A percentile compares a stretch with the other conserved stretches of the same genome.
These are phyloP conservation scores for Acanthamoeba royreba DNA, from an alignment of 208 protist species.

Conservation along the genomic window DNA sequence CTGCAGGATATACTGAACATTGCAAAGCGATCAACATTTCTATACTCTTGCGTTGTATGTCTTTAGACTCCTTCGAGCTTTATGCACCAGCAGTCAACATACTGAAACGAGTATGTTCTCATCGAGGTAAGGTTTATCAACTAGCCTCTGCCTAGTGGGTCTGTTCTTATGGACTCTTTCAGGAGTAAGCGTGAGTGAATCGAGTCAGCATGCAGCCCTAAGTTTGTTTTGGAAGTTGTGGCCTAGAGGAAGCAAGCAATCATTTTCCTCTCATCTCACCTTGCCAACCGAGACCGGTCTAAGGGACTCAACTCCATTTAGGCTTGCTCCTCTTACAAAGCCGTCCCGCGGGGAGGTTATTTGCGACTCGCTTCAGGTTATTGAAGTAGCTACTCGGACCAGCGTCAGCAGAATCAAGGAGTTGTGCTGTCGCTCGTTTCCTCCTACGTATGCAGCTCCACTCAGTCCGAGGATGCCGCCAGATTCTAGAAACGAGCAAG, in stretches of 20 bases:
- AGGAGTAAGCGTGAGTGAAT: neutral
- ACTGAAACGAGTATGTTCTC: neutral
- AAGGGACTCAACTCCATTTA: neutral
- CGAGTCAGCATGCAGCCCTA: neutral
- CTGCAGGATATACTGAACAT: no score
- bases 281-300: neutral
- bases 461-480: no score
- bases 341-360: neutral
- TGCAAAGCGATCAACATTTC: neutral
- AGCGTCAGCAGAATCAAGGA: neutral
- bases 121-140: neutral
- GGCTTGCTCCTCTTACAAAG: neutral
- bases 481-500: no score
- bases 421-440: neutral
- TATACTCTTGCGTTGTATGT: neutral
- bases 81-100: neutral
- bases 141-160: neutral
- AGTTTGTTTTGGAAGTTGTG: neutral
- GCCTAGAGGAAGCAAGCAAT: neutral
- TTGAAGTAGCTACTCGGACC: neutral
- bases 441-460: no score
- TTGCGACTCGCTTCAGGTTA: neutral
- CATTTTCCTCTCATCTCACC: neutral
- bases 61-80: neutral
- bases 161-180: neutral